Evolutionary conservation across 2,329 filamentous ascomycete genomes (phyloP), one percentile per base, ranked within the genome.

Genomic region (Sclerotinia subarctica): DNA sequence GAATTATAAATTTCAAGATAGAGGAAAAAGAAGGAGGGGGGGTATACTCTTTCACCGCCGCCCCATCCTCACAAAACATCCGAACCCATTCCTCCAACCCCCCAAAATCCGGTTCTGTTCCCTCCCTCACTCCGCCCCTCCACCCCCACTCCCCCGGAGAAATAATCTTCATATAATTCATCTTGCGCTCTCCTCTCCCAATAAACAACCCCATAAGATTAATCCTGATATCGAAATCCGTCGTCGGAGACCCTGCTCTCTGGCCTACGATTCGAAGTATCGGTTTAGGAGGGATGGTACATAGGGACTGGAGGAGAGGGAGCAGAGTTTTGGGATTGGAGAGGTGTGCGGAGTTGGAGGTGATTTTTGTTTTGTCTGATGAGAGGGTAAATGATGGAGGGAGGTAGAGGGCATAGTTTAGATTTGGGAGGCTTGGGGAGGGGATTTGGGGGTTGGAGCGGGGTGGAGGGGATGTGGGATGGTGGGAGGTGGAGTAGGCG

Each of bases 151-250:
- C 85, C 49, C 81, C 83, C 24, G 76, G 74, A 0, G 77, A 78
- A 15, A 86, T 82, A 68, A 83, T 82, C 29, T 84, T 82, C 56
- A 86, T 78, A 75, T 86, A 87, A 73, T 86, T 83, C 74, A 85
- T 80, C 15, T 69, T 71, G 3, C 63, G 64, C 10, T 79, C 75
- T 66, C 83, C 80, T 2, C 84, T 81, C 0, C 84, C 80, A 2
- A 86, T 79, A 6, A 87, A 78, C 15, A 86, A 77, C 59, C 77
- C 79, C 82, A 87, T 84, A 24, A 86, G 77, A 74, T 87, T 87
- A 53, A 86, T 77, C 73, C 81, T 82, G 69, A 87, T 75, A 68
- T 82, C 80, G 71, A 87, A 87, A 74, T 86, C 84, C 44, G 82
- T 72, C 42, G 81, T 5, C 11, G 53, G 53, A 21, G 53, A 19